Evolutionary conservation across 2,329 filamentous ascomycete genomes (phyloP), one percentile per base, ranked within the genome.

Genomic region (Cytospora mali): DNA sequence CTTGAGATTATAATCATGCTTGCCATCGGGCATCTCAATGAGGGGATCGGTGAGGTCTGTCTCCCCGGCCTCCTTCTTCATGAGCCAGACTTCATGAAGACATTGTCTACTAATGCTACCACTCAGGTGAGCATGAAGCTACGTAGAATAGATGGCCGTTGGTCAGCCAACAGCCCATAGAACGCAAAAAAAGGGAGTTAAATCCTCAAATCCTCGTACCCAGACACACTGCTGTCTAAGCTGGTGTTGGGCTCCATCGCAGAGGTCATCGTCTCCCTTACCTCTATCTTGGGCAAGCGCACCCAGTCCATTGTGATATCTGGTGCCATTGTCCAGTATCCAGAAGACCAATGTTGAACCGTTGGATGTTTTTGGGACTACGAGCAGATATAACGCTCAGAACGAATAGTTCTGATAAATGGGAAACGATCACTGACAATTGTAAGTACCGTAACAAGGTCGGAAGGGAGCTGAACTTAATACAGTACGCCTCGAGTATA

Each of bases 41-140:
- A 90, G 74, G 1, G 91, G 91, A 69, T 95, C 90, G 55, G 86
- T 79, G 1, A 93, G 76, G 11, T 80, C 72, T 3, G 86, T 82
- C 25, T 79, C 71, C 5, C 81, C 78, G 9, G 81, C 75, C 4
- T 77, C 75, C 63, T 83, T 85, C 72, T 88, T 90, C 60, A 74
- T 73, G 54, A 77, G 69, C 90, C 91, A 95, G 71, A 94, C 86
- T 42, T 91, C 83, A 71, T 92, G 90, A 2, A 95, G 84, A 65
- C 85, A 88, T 69, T 85, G 77, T 33, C 88, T 85, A 71, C 85
- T 89, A 73, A 95, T 91, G 73, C 89, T 92, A 58, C 91, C 91
- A 48, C 87, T 91, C 51, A 95, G 81, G 75, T 95, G 91, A 66
- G 91, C 91, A 70, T 95, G 91, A 58, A 94, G 83, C 88, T 93